Evolutionary conservation across 2,329 filamentous ascomycete species (phyloP).

Genomic region (Ramularia collo-cygni): DNA sequence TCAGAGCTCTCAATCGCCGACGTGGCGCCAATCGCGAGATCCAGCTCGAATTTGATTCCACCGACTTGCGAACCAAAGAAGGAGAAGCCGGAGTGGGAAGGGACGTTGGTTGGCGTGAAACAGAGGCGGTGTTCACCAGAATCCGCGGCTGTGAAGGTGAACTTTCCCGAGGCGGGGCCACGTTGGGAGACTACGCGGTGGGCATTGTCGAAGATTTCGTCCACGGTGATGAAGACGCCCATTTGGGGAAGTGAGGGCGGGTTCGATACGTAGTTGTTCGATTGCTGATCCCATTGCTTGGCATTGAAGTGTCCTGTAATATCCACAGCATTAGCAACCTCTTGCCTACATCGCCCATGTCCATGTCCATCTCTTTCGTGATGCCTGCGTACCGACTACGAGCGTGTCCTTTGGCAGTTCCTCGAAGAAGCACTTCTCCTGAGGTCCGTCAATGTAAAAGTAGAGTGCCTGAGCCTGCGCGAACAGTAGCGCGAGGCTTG

Average conservation of each 20-base stretch:
- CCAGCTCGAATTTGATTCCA: constrained; percentile 75
- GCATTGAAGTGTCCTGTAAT: constrained; percentile 69
- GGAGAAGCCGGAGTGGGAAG: constrained; percentile 65
- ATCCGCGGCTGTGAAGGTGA: constrained; percentile 93
- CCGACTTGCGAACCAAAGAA: constrained; percentile 58
- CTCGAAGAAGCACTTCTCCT: constrained; percentile 95
- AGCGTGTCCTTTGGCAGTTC: constrained; percentile 96
- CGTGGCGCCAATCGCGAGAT: constrained; percentile 90
- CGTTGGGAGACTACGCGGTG: constrained; percentile 90
- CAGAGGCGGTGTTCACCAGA: constrained; percentile 94
- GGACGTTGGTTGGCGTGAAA: constrained; percentile 76
- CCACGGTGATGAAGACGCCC: constrained; percentile 84
- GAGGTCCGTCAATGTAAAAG: constrained; percentile 85
- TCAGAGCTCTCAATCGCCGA: constrained; percentile 89
- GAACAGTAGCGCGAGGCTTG: constrained; percentile 33
- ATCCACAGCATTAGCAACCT: no score
- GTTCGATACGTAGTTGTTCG: constrained; percentile 63
- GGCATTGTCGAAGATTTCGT: constrained; percentile 96
- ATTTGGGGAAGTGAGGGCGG: constrained; percentile 41
- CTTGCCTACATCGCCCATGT: constrained; percentile 2
- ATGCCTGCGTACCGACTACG: constrained; percentile 62
- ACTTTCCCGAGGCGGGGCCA: constrained; percentile 67
- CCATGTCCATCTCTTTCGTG: not conserved
- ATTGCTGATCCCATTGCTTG: constrained; percentile 71
- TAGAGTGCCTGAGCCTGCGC: constrained; percentile 73